Conservation (phyloP, 1,284 basidiomycete species). For the Marasmius tenuissimus region DNA sequence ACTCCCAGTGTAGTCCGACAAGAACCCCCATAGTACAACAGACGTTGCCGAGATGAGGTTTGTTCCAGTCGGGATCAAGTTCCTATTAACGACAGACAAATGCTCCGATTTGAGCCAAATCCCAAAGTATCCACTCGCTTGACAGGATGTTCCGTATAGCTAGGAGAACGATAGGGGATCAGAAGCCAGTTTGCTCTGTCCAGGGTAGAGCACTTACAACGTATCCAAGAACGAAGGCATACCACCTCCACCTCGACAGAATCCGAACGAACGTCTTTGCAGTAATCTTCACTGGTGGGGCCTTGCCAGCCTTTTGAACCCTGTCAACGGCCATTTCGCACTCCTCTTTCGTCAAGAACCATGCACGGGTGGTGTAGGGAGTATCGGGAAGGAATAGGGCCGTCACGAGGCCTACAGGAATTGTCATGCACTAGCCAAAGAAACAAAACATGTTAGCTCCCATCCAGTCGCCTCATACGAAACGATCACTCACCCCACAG, state of each 20-base stretch:
- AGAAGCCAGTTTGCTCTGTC: no score
- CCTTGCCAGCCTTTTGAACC: slow-evolving; percentile 17
- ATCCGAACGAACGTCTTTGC: background rate
- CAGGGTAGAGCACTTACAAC: slow-evolving; percentile 4
- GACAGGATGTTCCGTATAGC: slow-evolving; percentile 21
- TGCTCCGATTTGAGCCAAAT: slow-evolving; percentile 21
- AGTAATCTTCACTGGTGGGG: background rate
- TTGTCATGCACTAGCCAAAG: slow-evolving; percentile 24
- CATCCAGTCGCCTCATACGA: background rate
- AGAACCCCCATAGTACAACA: slow-evolving; percentile 25
- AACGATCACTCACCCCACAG: background rate
- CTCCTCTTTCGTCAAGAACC: slow-evolving; percentile 23
- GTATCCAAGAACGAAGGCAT: slow-evolving; percentile 23
- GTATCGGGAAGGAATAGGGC: slow-evolving; percentile 23
- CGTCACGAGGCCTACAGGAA: slow-evolving; percentile 21
- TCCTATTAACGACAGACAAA: slow-evolving; percentile 14
- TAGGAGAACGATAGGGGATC: no score
- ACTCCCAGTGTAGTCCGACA: slow-evolving; percentile 22
- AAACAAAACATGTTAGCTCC: slow-evolving; percentile 17
- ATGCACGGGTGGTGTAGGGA: slow-evolving; percentile 22
- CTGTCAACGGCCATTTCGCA: slow-evolving; percentile 20
- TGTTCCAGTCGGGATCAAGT: slow-evolving; percentile 23
- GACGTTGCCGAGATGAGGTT: slow-evolving; percentile 20
- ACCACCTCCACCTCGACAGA: slow-evolving; percentile 16
- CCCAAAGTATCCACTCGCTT: slow-evolving; percentile 20